These are phyloP conservation scores for Cylindrotheca fusiformis DNA, from an alignment of 108 stramenopile genomes.

Conservation along the genomic window DNA sequence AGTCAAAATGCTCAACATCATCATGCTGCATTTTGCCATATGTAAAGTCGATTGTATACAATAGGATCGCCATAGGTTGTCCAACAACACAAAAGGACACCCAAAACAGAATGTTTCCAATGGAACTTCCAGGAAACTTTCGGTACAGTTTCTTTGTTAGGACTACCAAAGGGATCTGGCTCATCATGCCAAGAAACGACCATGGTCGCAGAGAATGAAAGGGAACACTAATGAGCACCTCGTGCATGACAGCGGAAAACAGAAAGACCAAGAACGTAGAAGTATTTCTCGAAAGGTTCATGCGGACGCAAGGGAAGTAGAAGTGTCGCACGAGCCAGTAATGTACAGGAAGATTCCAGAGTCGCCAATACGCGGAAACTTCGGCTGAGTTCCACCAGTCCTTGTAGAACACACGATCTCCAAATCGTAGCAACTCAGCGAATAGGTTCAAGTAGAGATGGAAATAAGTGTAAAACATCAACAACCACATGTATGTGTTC, in stretches of 20 bases:
- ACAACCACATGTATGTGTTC: conserved; percentile 89
- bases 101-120: conserved; percentile 87
- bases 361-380: conserved; percentile 85
- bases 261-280: conserved; percentile 87
- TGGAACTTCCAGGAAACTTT: conserved; percentile 47
- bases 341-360: conserved; percentile 96
- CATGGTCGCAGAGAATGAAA: conserved; percentile 80
- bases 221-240: conserved; percentile 85
- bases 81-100: conserved; percentile 79
- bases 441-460: conserved; percentile 88
- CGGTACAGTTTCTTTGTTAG: conserved; percentile 76
- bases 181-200: conserved; percentile 92
- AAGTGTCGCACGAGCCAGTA: conserved; percentile 92
- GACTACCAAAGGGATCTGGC: conserved; percentile 85
- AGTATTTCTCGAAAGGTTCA: conserved; percentile 57
- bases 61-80: conserved; percentile 80
- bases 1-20: too few relatives aligned
- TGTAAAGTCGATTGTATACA: conserved; percentile 81
- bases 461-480: conserved; percentile 90
- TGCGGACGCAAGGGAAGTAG: conserved; percentile 83
- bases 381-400: conserved; percentile 93
- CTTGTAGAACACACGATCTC: conserved; percentile 85
- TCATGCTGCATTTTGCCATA: conserved; percentile 8
- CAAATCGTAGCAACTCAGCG: conserved; percentile 91
- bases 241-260: conserved; percentile 89